phyloP scores from a whole-genome alignment of 192 early-diverging fungal species.

The Coemansia sp. region DNA sequence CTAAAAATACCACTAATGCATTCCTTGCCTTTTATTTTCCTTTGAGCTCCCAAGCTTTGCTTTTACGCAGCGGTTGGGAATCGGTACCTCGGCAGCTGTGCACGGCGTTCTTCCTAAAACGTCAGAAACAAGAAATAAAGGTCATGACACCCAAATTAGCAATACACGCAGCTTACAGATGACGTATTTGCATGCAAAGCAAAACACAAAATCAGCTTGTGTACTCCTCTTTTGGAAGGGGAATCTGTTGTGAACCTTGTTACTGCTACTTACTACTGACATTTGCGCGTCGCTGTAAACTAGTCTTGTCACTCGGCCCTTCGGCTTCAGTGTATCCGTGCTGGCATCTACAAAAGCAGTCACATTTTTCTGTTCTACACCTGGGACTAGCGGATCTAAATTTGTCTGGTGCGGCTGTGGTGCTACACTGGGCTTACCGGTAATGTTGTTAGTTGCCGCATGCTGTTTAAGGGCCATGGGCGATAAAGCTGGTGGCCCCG shows the following conservation, averaged over 20 bases:
- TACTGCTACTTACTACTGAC: constrained; percentile 41
- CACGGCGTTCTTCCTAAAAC: constrained; percentile 46
- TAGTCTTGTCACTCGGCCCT: constrained; percentile 28
- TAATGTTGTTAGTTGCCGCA: constrained; percentile 5
- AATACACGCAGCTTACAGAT: background rate
- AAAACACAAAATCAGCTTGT: background rate
- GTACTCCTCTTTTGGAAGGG: background rate
- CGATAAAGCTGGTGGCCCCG: background rate
- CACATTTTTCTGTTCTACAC: constrained; percentile 2
- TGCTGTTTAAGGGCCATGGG: background rate
- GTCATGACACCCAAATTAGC: background rate
- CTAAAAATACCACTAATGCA: constrained; percentile 6
- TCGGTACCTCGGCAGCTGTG: constrained; percentile 32
- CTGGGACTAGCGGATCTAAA: background rate
- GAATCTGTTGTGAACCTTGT: background rate
- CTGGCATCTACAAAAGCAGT: constrained; percentile 28
- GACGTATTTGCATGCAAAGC: background rate
- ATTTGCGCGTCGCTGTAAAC: constrained; percentile 34
- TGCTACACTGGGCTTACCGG: constrained; percentile 37
- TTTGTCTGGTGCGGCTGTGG: constrained; percentile 20
- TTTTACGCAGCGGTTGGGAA: constrained; percentile 3
- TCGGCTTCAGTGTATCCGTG: constrained; percentile 7
- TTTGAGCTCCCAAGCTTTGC: background rate
- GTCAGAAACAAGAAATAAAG: background rate
- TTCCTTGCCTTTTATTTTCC: constrained; percentile 7